Conservation (phyloP, 176 grass and related monocot genomes). For the Paspalum notatum region DNA sequence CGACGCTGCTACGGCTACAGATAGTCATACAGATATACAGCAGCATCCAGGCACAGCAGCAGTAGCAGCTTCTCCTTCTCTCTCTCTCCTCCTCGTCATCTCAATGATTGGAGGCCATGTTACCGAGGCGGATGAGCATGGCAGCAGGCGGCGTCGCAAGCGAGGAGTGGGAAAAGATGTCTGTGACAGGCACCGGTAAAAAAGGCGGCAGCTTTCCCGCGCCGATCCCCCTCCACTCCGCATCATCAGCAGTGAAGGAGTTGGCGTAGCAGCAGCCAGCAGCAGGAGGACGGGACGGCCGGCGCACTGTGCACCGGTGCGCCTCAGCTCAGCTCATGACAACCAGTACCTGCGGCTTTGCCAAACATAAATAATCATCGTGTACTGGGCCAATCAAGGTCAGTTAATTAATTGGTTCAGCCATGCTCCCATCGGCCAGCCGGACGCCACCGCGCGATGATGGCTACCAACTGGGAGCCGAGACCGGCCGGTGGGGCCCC, state of each 20-base stretch:
- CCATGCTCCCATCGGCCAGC: neutral
- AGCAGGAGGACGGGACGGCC: neutral
- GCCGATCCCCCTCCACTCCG: slow-evolving; percentile 20
- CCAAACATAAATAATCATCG: neutral
- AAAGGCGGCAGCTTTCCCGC: slow-evolving; percentile 30
- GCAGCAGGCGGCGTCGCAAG: neutral
- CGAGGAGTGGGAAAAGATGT: neutral
- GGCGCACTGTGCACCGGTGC: no score
- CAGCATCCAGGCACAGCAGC: neutral
- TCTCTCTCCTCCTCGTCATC: slow-evolving; percentile 8
- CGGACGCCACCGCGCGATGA: no score
- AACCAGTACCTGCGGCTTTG: neutral
- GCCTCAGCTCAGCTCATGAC: no score
- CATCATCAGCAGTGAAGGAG: slow-evolving; percentile 8
- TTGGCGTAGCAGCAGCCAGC: neutral
- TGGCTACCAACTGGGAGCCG: no score
- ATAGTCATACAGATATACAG: neutral
- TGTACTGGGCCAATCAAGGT: neutral
- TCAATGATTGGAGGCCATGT: slow-evolving; percentile 51
- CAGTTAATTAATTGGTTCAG: neutral
- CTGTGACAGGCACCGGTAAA: slow-evolving; percentile 36
- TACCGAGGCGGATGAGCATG: slow-evolving; percentile 11
- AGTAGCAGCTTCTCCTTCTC: neutral
- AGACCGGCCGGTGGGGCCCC: no score
- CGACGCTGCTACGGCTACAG: neutral